These are phyloP conservation scores for Coniochaeta ligniaria DNA, from an alignment of 2,329 filamentous ascomycete genomes.

Conservation along the genomic window DNA sequence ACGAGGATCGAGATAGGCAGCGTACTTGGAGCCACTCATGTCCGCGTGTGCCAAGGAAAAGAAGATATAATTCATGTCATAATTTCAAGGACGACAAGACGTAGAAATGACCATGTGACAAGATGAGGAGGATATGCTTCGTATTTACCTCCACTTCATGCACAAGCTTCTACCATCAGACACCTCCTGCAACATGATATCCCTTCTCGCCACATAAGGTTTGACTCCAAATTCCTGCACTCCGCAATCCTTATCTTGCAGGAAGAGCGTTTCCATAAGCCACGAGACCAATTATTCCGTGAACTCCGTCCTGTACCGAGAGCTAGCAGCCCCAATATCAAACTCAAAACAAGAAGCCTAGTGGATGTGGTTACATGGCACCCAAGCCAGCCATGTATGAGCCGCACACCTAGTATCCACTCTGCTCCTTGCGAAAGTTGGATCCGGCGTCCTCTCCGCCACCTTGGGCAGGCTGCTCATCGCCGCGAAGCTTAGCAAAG, in stretches of 20 bases:
- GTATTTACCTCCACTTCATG: neutral
- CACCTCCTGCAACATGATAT: neutral
- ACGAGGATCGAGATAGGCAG: neutral
- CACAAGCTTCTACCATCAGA: neutral
- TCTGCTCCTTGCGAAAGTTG: constrained; percentile 41
- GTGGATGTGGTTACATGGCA: neutral
- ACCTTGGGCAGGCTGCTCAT: constrained; percentile 65
- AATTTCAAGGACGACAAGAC: neutral
- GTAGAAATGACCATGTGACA: neutral
- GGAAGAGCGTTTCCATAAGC: neutral
- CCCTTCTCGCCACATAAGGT: neutral
- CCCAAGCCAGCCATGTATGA: neutral
- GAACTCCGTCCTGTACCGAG: neutral
- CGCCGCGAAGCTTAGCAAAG: constrained; percentile 89
- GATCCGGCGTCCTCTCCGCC: constrained; percentile 44
- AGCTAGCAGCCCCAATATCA: neutral
- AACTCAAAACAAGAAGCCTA: neutral
- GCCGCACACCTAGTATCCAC: constrained; percentile 33
- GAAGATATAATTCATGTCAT: neutral
- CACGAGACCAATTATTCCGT: neutral
- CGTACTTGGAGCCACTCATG: neutral
- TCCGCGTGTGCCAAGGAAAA: neutral
- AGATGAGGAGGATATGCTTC: neutral
- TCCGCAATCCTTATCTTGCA: neutral
- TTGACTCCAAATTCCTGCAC: neutral